phyloP scores from a whole-genome alignment of 164 flowering plant species.

The Umbellularia californica region DNA sequence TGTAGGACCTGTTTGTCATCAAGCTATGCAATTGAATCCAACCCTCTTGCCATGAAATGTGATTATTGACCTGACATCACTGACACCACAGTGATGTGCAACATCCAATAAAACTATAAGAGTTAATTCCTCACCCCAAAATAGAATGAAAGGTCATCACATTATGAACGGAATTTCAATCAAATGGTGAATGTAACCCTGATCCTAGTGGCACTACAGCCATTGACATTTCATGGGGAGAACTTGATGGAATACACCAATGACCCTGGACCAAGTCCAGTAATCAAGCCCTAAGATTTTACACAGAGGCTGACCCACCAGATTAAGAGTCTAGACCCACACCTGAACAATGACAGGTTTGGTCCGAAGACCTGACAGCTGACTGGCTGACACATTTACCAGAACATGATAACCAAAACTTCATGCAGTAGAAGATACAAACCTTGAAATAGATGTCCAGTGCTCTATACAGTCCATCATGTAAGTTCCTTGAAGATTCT shows the following conservation, averaged over 20 bases:
- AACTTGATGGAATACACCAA: too few relatives aligned
- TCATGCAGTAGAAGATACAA: slow-evolving; percentile 10
- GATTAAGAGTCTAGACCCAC: background rate
- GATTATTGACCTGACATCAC: too few relatives aligned
- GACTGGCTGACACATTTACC: background rate
- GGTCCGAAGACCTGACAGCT: background rate
- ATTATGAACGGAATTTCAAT: background rate
- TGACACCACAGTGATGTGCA: too few relatives aligned
- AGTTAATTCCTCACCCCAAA: background rate
- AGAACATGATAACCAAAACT: background rate
- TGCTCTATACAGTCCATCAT: slow-evolving; percentile 94
- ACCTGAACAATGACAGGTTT: background rate
- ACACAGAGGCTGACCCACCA: background rate
- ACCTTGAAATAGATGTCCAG: slow-evolving; percentile 93
- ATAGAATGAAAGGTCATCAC: background rate
- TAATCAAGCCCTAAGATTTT: background rate
- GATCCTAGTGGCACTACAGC: background rate
- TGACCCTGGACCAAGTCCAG: too few relatives aligned
- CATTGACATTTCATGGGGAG: background rate
- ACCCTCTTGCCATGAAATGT: too few relatives aligned
- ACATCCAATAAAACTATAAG: too few relatives aligned
- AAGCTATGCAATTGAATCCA: too few relatives aligned
- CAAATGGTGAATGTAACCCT: background rate
- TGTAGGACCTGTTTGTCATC: too few relatives aligned
- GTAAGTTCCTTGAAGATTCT: slow-evolving; percentile 71